These are phyloP conservation scores for Coemansia nantahalensis DNA, from an alignment of 192 early-diverging fungal species.

Conservation along the genomic window DNA sequence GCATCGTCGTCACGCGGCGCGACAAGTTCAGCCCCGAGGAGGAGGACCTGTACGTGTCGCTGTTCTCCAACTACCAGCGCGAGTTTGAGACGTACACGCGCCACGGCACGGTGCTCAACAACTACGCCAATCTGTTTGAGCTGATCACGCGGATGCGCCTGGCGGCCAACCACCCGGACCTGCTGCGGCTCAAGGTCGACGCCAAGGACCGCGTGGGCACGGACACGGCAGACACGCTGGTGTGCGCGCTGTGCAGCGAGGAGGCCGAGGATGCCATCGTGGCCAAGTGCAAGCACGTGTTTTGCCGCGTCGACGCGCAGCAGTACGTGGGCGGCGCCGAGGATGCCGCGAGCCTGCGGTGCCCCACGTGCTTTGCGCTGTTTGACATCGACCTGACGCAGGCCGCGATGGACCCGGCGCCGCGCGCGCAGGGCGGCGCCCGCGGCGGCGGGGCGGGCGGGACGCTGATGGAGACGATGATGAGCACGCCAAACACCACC, in stretches of 20 bases:
- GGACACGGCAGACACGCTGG: slow-evolving; percentile 62
- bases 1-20: slow-evolving; percentile 72
- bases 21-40: slow-evolving; percentile 88
- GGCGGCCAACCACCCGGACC: slow-evolving; percentile 86
- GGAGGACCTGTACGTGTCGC: slow-evolving; percentile 82
- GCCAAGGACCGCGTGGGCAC: slow-evolving; percentile 27
- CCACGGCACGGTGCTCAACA: slow-evolving; percentile 80
- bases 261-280: slow-evolving; percentile 84
- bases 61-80: slow-evolving; percentile 71
- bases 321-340: slow-evolving; percentile 53
- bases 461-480: slow-evolving; percentile 45
- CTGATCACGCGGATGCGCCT: slow-evolving; percentile 85
- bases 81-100: slow-evolving; percentile 81
- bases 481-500: slow-evolving; percentile 52
- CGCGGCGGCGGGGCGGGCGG: background rate
- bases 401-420: slow-evolving; percentile 25
- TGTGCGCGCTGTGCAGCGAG: slow-evolving; percentile 86
- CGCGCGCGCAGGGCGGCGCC: background rate
- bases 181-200: slow-evolving; percentile 62
- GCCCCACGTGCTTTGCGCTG: slow-evolving; percentile 76
- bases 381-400: slow-evolving; percentile 75
- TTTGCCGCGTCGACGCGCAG: slow-evolving; percentile 81
- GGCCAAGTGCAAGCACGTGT: slow-evolving; percentile 83
- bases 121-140: slow-evolving; percentile 94
- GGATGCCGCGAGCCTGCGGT: slow-evolving; percentile 44